Evolutionary conservation across 192 early-diverging fungal species (phyloP).

Genomic region (Podila clonocystis): DNA sequence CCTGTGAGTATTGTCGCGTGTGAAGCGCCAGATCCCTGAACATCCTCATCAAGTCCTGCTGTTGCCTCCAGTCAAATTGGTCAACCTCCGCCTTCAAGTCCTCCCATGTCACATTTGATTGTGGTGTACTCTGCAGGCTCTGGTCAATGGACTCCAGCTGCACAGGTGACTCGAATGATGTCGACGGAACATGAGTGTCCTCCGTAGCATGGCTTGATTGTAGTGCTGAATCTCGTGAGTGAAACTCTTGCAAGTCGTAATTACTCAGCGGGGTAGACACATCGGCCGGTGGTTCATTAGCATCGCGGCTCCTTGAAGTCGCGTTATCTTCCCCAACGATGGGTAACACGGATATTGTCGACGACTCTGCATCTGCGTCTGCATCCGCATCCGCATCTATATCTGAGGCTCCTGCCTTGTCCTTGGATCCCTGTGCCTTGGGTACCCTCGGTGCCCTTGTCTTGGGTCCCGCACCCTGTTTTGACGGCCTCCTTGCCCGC

Average conservation of each 20-base stretch:
- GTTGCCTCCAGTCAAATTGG: conserved; percentile 34
- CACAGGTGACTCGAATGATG: conserved; percentile 13
- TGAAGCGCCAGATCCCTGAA: conserved; percentile 21
- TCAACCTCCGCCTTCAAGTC: conserved; percentile 26
- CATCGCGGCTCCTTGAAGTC: too few relatives aligned
- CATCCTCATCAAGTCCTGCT: conserved; percentile 30
- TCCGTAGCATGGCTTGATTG: not conserved
- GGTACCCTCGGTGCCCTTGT: not conserved
- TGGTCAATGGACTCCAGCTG: conserved; percentile 1
- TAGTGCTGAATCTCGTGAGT: not conserved
- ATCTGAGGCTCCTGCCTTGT: not conserved
- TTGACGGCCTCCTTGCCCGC: conserved; percentile 13
- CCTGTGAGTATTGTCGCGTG: conserved; percentile 19
- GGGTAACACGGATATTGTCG: too few relatives aligned
- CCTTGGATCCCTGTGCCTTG: not conserved
- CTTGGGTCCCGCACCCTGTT: not conserved
- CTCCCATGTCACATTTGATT: conserved; percentile 28
- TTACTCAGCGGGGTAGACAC: too few relatives aligned
- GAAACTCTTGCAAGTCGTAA: not conserved
- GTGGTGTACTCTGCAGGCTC: conserved; percentile 2
- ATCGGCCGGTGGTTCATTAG: too few relatives aligned
- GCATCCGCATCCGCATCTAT: not conserved
- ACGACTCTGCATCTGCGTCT: not conserved
- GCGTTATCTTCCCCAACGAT: too few relatives aligned
- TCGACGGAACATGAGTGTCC: not conserved